A percentile compares a stretch with the other conserved stretches of the same genome.
These are phyloP conservation scores for Hypoxylon lienhwacheense DNA, from an alignment of 495 filamentous ascomycete genomes.

Conservation along the genomic window DNA sequence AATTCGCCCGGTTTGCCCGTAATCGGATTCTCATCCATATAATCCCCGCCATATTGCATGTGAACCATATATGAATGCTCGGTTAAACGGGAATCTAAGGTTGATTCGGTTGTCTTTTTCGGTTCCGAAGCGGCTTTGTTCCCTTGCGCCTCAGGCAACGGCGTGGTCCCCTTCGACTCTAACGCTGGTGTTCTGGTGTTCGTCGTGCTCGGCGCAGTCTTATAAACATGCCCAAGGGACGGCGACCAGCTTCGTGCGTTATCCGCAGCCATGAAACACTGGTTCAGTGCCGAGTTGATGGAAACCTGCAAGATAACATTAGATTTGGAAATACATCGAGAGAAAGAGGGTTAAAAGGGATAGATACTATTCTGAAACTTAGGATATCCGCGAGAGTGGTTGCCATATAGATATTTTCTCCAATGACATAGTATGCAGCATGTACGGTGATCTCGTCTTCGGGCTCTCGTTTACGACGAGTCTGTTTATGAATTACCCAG, in stretches of 20 bases:
- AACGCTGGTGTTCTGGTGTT: slow-evolving; percentile 37
- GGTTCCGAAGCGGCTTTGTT: slow-evolving; percentile 35
- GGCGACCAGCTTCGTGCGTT: slow-evolving; percentile 72
- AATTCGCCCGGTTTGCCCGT: slow-evolving; percentile 87
- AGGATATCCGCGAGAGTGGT: slow-evolving; percentile 78
- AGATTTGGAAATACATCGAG: background rate
- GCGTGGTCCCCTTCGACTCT: slow-evolving; percentile 60
- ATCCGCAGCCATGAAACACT: slow-evolving; percentile 59
- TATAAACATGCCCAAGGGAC: slow-evolving; percentile 72
- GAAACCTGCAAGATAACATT: slow-evolving; percentile 33
- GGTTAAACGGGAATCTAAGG: slow-evolving; percentile 57
- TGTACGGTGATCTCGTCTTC: slow-evolving; percentile 71
- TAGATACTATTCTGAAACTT: slow-evolving; percentile 69
- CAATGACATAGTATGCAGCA: slow-evolving; percentile 80
- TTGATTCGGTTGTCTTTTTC: slow-evolving; percentile 40
- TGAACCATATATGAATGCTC: slow-evolving; percentile 69
- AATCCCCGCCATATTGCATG: slow-evolving; percentile 70
- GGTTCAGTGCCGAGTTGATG: slow-evolving; percentile 70
- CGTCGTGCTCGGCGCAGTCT: slow-evolving; percentile 40
- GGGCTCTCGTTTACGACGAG: slow-evolving; percentile 61
- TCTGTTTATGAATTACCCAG: slow-evolving; percentile 93
- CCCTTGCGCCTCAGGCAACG: slow-evolving; percentile 54
- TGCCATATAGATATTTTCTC: slow-evolving; percentile 87
- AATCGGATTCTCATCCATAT: slow-evolving; percentile 89
- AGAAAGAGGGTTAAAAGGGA: background rate